These are phyloP conservation scores for Coemansia sp. DNA, from an alignment of 192 early-diverging fungal species.

Conservation along the genomic window DNA sequence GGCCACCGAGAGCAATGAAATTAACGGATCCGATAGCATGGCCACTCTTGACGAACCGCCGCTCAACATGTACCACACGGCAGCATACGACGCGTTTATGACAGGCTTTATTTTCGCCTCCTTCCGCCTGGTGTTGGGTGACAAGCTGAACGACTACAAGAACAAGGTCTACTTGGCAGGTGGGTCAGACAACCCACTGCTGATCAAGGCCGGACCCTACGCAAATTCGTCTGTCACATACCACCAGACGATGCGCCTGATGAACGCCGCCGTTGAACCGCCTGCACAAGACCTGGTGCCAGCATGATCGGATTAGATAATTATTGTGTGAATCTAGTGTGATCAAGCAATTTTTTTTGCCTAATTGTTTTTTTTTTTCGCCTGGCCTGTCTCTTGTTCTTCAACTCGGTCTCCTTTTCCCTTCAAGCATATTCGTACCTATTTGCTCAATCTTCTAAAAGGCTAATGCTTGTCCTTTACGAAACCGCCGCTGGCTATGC, in stretches of 20 bases:
- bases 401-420: neutral
- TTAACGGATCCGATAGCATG: conserved; percentile 6
- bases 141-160: conserved; percentile 49
- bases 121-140: conserved; percentile 42
- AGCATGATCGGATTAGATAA: conserved; percentile 27
- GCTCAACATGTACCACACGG: conserved; percentile 74
- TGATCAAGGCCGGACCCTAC: conserved; percentile 36
- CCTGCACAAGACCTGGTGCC: neutral
- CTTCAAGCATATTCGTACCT: neutral
- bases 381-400: neutral
- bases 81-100: conserved; percentile 96
- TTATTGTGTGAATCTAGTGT: conserved; percentile 19
- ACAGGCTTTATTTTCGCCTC: conserved; percentile 84
- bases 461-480: conserved; percentile 86
- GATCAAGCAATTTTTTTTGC: conserved; percentile 6
- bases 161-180: conserved; percentile 90
- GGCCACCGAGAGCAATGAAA: neutral
- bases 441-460: neutral
- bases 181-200: conserved; percentile 26
- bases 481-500: conserved; percentile 97
- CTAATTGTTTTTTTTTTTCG: conserved; percentile 1
- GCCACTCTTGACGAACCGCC: neutral
- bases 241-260: conserved; percentile 28
- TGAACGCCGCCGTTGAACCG: neutral
- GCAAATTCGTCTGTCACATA: conserved; percentile 35